Evolutionary conservation across 257 asterid species (phyloP), one percentile per base, ranked within the genome.

Genomic region (Solanum appendiculatum): DNA sequence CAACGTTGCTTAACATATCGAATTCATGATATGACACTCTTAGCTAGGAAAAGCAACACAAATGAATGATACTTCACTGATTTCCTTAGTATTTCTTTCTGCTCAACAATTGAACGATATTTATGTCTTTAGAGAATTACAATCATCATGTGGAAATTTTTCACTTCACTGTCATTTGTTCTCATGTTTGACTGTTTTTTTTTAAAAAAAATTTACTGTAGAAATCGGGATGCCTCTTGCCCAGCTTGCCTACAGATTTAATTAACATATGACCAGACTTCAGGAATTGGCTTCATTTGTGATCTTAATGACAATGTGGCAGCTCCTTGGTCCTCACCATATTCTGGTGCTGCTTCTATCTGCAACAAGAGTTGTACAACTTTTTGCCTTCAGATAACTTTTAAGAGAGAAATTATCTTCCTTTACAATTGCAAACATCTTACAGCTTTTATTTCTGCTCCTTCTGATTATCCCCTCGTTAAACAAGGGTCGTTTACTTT

Each of bases 161-260:
- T 15, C 37, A 7, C 1, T 16, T 80, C 64, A 44, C 3, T 46
- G 11, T 27, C 66, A 9, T 29, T n/a, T n/a, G n/a, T n/a, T n/a
- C n/a, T n/a, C n/a, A n/a, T n/a, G n/a, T n/a, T n/a, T n/a, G 29
- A 2, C 66, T 80, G 64, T 46, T 78, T 0, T 44, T 14, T 80
- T 27, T n/a, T 11, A 29, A n/a, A n/a, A n/a, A n/a, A n/a, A 29
- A 29, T 40, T 33, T 33, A 15, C 68, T 64, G 44, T 44, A 90
- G 90, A 81, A 81, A 72, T 90, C 92, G 4, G 92, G 92, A 0
- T 88, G 91, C 91, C 86, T 90, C 48, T 64, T 90, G 21, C 87
- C 91, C 5, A 86, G 89, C 86, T 58, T 54, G 73, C 91, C 87
- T 1, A 42, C 80, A 21, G 91, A 90, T 60, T 82, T 88, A n/a